Evolutionary conservation across 768 basidiomycete species (phyloP), one percentile per base, ranked within the genome.

Genomic region (Termitomyces sp.): DNA sequence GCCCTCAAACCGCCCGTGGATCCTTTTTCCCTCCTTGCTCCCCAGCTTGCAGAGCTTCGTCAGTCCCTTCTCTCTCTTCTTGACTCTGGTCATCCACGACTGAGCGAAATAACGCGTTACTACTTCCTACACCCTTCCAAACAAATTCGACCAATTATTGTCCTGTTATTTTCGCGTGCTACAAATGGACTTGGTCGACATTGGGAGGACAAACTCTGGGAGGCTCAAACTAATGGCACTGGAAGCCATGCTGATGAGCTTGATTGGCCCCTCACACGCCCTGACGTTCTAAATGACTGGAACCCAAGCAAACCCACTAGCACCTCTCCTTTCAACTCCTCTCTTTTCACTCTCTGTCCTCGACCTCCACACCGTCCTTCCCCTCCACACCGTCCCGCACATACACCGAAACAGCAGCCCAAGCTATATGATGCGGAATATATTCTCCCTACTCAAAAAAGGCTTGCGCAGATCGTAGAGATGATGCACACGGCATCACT

Each of bases 401-500:
- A 40, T 23, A 48, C 34, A 17, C 28, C 63, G 19, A 41, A 64
- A 48, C 52, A 58, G 34, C 37, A 63, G 25, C 68, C 52, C 21
- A 64, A 52, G 19, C 64, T 64, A 17, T 63, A 49, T 48, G 59
- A 63, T 8, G 56, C 67, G 39, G 54, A 67, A 59, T 58, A 62
- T 59, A 71, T 89, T 40, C 81, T 98, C 4, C 93, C 95, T 5
- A 90, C 94, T 1, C 94, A 97, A 68, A 71, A 79, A 16, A 85
- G 94, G n/a, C 83, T 98, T 28, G 95, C 94, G 0, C 91, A 94
- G 63, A 94, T 98, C 35, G 88, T 93, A 43, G 94, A 98, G 68
- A 93, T 97, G 91, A 90, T 98, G 59, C 95, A 98, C 64, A 93
- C 95, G 28, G 95, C 94, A 2, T 94, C 92, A 6, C 79, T 97